Evolutionary conservation across 1,284 basidiomycete species (phyloP).

Genomic region (Pseudozyma thailandica): DNA sequence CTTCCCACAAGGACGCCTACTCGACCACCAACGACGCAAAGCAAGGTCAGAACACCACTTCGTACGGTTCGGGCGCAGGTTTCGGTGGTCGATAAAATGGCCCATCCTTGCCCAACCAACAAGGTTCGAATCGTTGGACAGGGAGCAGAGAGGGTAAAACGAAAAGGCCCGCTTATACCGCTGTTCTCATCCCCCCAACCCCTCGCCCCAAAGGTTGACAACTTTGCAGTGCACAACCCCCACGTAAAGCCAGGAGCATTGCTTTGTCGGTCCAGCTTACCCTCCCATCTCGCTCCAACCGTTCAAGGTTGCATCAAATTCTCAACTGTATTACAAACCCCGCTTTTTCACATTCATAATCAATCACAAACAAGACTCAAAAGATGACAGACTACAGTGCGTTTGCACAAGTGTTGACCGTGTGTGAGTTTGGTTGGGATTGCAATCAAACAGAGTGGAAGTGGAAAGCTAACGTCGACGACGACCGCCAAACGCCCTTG

Average conservation of each 20-base stretch:
- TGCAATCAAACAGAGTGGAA: neutral
- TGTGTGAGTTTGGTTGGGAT: neutral
- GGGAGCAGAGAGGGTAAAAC: too few species aligned
- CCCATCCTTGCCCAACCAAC: too few species aligned
- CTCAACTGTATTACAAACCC: slow-evolving; percentile 13
- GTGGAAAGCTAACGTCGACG: slow-evolving; percentile 12
- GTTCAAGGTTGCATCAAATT: too few species aligned
- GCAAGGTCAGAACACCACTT: slow-evolving; percentile 36
- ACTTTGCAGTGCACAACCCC: too few species aligned
- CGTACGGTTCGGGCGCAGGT: slow-evolving; percentile 33
- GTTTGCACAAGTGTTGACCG: too few species aligned
- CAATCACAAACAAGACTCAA: neutral
- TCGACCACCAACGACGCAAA: slow-evolving; percentile 60
- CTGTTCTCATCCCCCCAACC: slow-evolving; percentile 1
- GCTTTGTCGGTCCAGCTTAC: neutral
- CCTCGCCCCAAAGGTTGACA: too few species aligned
- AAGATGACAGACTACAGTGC: neutral
- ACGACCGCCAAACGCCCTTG: slow-evolving; percentile 24
- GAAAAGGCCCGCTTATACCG: slow-evolving; percentile 10
- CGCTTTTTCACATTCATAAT: neutral
- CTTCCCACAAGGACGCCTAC: slow-evolving; percentile 53
- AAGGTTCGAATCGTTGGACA: too few species aligned
- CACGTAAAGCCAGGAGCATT: too few species aligned
- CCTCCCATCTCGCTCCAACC: neutral
- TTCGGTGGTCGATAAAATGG: slow-evolving; percentile 50